Evolutionary conservation across 1,284 basidiomycete species (phyloP).

Genomic region (Hortiboletus rubellus): DNA sequence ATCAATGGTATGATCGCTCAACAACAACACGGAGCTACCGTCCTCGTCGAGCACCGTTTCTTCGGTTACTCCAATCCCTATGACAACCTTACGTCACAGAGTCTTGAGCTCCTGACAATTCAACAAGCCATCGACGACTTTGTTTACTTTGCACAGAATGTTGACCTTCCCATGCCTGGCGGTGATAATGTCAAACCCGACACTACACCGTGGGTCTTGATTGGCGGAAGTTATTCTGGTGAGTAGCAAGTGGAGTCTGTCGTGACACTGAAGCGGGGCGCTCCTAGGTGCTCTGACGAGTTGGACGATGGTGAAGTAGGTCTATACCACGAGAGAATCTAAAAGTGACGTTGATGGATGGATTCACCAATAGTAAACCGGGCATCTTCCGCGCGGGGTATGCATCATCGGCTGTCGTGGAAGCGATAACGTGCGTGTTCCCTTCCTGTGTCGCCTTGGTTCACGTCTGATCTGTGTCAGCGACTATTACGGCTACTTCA

Average conservation of each 20-base stretch:
- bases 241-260: background rate
- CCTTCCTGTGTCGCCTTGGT: background rate
- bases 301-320: conserved; percentile 72
- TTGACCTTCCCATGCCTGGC: conserved; percentile 62
- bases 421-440: conserved; percentile 54
- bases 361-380: conserved; percentile 49
- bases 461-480: conserved; percentile 32
- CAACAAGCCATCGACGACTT: conserved; percentile 74
- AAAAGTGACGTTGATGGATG: background rate
- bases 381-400: conserved; percentile 67
- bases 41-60: conserved; percentile 61
- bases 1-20: conserved; percentile 69
- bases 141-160: conserved; percentile 68
- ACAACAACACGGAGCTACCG: conserved; percentile 59
- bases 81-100: conserved; percentile 58
- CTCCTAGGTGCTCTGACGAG: conserved; percentile 53
- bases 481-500: conserved; percentile 71
- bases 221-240: conserved; percentile 73
- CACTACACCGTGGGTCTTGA: conserved; percentile 64
- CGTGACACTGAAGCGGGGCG: background rate
- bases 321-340: background rate
- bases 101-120: conserved; percentile 60
- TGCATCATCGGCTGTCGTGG: conserved; percentile 69
- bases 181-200: conserved; percentile 58
- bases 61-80: conserved; percentile 58